Percentiles rank a stretch among this genome's conserved stretches.
Conservation (phyloP, 2,329 filamentous ascomycete species). For the Graphiopsis chlorocephala region DNA sequence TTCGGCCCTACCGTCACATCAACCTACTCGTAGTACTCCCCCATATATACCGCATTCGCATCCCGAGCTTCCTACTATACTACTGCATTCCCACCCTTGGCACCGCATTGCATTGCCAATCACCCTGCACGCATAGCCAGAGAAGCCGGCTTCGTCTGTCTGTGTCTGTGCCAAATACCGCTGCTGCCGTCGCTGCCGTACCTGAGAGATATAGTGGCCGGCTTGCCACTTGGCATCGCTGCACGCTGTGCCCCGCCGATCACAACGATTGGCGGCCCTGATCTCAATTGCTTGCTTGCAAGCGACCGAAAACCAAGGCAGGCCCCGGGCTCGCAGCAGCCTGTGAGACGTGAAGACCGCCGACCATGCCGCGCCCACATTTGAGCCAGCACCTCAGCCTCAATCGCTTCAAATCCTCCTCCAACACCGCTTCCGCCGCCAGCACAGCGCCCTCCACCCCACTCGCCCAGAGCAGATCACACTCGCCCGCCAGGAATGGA, state of each 20-base stretch:
- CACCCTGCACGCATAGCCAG: neutral
- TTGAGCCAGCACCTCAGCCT: constrained; percentile 10
- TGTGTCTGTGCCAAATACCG: neutral
- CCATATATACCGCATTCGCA: neutral
- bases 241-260: neutral
- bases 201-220: neutral
- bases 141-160: neutral
- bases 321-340: neutral
- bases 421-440: constrained; percentile 3
- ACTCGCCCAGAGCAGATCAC: neutral
- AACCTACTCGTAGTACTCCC: neutral
- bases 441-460: constrained; percentile 8
- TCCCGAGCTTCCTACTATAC: neutral
- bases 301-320: constrained; percentile 3
- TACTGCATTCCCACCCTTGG: neutral
- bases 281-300: neutral
- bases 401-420: constrained; percentile 15
- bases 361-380: constrained; percentile 15
- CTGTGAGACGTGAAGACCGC: neutral
- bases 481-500: constrained; percentile 15
- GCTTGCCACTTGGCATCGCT: constrained; percentile 7
- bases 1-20: neutral
- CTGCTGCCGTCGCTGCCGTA: neutral
- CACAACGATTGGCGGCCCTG: constrained; percentile 8
- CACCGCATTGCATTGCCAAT: neutral